phyloP scores from a whole-genome alignment of 2,329 filamentous ascomycete genomes.

The Penicillium sp. region DNA sequence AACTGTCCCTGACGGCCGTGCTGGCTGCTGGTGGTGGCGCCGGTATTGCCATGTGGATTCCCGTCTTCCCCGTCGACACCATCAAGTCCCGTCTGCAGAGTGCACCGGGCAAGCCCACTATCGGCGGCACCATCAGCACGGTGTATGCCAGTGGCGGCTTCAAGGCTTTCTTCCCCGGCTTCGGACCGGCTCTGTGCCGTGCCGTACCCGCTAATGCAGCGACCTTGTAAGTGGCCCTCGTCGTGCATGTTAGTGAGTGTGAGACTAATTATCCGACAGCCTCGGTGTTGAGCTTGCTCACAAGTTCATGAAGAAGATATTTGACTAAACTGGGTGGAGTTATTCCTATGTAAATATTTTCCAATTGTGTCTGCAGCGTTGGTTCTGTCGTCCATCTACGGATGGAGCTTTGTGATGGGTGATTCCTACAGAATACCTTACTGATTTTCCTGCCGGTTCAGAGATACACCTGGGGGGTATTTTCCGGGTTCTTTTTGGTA shows the following conservation, averaged over 20 bases:
- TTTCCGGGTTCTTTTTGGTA: background rate
- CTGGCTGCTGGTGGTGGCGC: slow-evolving; percentile 83
- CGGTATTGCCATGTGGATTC: slow-evolving; percentile 98
- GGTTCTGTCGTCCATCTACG: slow-evolving; percentile 15
- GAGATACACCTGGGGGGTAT: slow-evolving; percentile 4
- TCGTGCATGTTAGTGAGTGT: background rate
- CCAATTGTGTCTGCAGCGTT: slow-evolving; percentile 10
- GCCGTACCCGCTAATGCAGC: slow-evolving; percentile 95
- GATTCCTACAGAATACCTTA: slow-evolving; percentile 1
- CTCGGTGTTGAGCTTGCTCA: slow-evolving; percentile 49
- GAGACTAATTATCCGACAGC: slow-evolving; percentile 17
- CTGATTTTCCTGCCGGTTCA: slow-evolving; percentile 2
- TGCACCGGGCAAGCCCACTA: slow-evolving; percentile 74
- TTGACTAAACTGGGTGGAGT: slow-evolving; percentile 27
- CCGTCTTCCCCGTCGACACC: slow-evolving; percentile 95
- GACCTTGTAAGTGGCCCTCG: slow-evolving; percentile 59
- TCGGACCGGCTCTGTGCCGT: slow-evolving; percentile 84
- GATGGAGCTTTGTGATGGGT: slow-evolving; percentile 9
- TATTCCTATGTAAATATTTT: slow-evolving; percentile 1
- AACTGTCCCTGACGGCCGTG: slow-evolving; percentile 75
- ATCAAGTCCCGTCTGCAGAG: slow-evolving; percentile 93
- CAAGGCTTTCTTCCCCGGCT: slow-evolving; percentile 94
- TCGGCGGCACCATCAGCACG: slow-evolving; percentile 71
- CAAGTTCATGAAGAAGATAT: slow-evolving; percentile 47
- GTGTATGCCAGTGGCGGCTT: slow-evolving; percentile 79